Evolutionary conservation across 2,329 filamentous ascomycete genomes (phyloP), one percentile per base, ranked within the genome.

Genomic region (Apiospora phragmitis): DNA sequence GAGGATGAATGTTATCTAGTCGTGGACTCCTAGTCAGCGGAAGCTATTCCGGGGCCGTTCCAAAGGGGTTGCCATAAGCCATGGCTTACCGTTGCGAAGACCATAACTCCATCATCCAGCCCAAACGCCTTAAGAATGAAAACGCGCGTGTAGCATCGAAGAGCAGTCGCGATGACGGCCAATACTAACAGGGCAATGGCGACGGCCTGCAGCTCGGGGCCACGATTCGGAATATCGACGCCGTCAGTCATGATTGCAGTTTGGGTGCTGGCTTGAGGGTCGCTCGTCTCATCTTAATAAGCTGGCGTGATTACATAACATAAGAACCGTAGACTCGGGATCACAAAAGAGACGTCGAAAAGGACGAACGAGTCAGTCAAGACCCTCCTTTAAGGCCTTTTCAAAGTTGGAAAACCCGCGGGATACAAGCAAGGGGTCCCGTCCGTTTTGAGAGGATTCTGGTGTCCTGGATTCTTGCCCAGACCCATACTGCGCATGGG

Each of bases 101-200:
- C 68, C 70, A 71, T 71, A 9, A 70, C 41, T 29, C 41, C 69
- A 18, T 71, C 70, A 68, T 71, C 70, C 35, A 38, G 16, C 29
- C 70, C 70, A 26, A 71, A 68, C 12, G 45, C 68, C 47, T 68
- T 70, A 35, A 71, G 51, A 9, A 71, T 68, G n/a, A 68, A 65
- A 21, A 69, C 4, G 32, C 70, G 67, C 7, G 70, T 71, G 45
- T 67, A 67, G 26, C 38, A 18, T 26, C 70, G 41, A 29, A 71
- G 55, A 14, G 32, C n/a, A 2, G 51, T 69, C 26, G 70, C 43
- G 35, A 62, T 49, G 24, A 71, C 49, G 49, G 68, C 70, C 29
- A 69, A 43, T 18, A 24, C 51, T 24, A 71, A 42, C 62, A 71
- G 42, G 26, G 68, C 55, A 21, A 71, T 69, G 49, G 47, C 65